Evolutionary conservation across 805 yeast species (phyloP).

Genomic region (Hanseniaspora valbyensis): DNA sequence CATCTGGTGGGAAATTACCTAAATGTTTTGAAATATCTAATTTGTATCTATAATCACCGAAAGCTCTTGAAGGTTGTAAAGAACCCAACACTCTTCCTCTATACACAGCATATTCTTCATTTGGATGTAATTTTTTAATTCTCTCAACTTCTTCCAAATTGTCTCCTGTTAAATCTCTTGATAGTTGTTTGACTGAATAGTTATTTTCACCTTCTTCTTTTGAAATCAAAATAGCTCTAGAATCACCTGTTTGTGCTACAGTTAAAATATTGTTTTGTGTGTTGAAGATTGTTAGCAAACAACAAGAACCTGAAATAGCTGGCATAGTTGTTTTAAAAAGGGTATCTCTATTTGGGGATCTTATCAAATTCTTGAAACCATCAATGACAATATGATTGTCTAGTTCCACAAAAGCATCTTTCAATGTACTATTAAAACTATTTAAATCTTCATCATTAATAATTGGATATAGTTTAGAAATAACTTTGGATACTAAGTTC

Average conservation of each 20-base stretch:
- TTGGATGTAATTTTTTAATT: conserved; percentile 79
- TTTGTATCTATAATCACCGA: conserved; percentile 93
- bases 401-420: conserved; percentile 64
- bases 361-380: conserved; percentile 57
- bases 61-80: conserved; percentile 89
- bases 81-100: conserved; percentile 88
- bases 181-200: conserved; percentile 82
- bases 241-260: conserved; percentile 94
- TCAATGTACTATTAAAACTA: conserved; percentile 67
- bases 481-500: conserved; percentile 63
- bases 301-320: conserved; percentile 93
- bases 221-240: conserved; percentile 57
- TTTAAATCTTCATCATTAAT: conserved; percentile 46
- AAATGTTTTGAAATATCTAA: conserved; percentile 43
- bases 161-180: conserved; percentile 90
- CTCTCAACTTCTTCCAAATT: conserved; percentile 78
- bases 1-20: conserved; percentile 59
- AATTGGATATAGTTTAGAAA: conserved; percentile 54
- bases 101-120: conserved; percentile 63
- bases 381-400: conserved; percentile 80
- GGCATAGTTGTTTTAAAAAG: conserved; percentile 63
- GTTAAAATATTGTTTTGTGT: conserved; percentile 57
- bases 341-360: conserved; percentile 48
- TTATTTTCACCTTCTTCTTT: conserved; percentile 21
- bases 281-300: conserved; percentile 76